Conservation (phyloP, 139 green algal genomes). For the Closterium sp. region DNA sequence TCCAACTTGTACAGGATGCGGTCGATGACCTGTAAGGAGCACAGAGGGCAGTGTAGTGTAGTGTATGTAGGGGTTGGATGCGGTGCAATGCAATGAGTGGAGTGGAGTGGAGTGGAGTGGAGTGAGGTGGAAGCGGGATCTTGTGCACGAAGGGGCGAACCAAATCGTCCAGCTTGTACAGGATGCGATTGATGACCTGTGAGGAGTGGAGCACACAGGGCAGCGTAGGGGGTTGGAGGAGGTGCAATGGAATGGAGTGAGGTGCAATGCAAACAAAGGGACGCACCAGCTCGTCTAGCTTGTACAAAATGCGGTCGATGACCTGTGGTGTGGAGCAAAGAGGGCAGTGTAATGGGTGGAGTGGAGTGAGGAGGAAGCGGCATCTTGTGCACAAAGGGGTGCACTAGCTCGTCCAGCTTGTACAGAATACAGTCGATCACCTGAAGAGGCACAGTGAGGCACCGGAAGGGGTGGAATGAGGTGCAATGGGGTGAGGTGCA, state of each 20-base stretch:
- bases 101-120: too few species aligned
- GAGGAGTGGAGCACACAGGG: background rate
- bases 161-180: constrained; percentile 98
- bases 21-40: constrained; percentile 68
- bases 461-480: background rate
- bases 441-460: constrained; percentile 45
- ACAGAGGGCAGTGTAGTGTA: too few species aligned
- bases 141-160: constrained; percentile 98
- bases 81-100: too few species aligned
- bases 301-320: constrained; percentile 93
- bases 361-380: too few species aligned
- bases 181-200: constrained; percentile 84
- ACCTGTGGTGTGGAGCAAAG: constrained; percentile 47
- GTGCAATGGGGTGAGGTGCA: constrained; percentile 89
- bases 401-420: constrained; percentile 97
- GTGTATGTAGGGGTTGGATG: too few species aligned
- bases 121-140: too few species aligned
- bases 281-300: constrained; percentile 96
- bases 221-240: background rate
- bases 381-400: constrained; percentile 99
- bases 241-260: constrained; percentile 80
- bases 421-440: constrained; percentile 90
- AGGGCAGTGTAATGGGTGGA: constrained; percentile 57
- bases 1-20: constrained; percentile 98
- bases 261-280: constrained; percentile 99